Base-by-base conservation (phyloP, 306 rosid genomes). In the Lithocarpus polystachyus region DNA sequence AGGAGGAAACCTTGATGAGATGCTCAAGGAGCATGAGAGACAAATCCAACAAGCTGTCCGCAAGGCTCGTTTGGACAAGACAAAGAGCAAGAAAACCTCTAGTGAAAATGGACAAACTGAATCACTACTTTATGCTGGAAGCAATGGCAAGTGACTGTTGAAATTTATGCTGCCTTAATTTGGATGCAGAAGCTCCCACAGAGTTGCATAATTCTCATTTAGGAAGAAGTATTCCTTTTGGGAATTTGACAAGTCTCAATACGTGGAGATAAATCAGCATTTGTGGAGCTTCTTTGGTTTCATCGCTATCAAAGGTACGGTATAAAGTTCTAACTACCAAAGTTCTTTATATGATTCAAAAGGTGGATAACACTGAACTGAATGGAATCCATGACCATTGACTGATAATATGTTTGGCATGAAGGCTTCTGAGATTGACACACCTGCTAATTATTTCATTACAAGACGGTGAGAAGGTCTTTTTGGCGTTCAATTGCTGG, bases 11-110 rank as follows among this genome's bases (percentile, higher is more conserved):
- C 79, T 91, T 4, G 97, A 89, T 79, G 92, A 92, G 76, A 88
- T 91, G 92, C 89, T 92, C 19, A 91, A 88, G 87, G 90, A 91
- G 83, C 95, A 92, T 6, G 96, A 93, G 84, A 89, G 82, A 82
- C 90, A 90, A 88, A 89, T 92, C 78, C 96, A 89, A 77, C 79
- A 78, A 23, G 93, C 93, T 12, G 89, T 89, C 18, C 92, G 96
- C 69, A 94, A 92, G 87, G 92, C 91, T 80, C 88, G 89, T 51
- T n/a, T 83, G 20, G 92, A 87, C 68, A 93, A 90, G 86, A 80
- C 71, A 74, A 87, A 77, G 82, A n/a, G 69, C 57, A 86, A 85
- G 54, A 87, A 80, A 78, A 72, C 77, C 1, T 59, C 43, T 8
- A 20, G 57, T 40, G 91, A 82, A 65, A 87, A 77, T 62, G 85